Conservation (phyloP, 805 yeast genomes). For the Wickerhamiella domercqiae region DNA sequence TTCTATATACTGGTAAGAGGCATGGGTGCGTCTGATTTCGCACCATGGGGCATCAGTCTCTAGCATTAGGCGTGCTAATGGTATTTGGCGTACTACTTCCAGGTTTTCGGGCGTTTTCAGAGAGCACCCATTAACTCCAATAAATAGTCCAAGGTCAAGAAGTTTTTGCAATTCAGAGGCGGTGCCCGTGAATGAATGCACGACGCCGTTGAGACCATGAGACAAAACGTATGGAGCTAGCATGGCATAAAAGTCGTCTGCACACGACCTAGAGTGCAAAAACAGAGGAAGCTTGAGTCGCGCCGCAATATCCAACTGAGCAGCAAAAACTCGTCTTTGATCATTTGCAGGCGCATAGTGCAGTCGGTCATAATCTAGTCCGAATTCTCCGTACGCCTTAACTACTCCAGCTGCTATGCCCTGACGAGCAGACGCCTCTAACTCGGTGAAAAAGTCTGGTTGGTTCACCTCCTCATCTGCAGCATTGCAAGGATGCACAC, state of each 20-base stretch:
- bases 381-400: conserved; percentile 87
- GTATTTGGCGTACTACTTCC: conserved; percentile 49
- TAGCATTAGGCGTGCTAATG: conserved; percentile 52
- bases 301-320: conserved; percentile 52
- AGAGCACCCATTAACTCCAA: conserved; percentile 91
- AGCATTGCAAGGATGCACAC: conserved; percentile 92
- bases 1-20: conserved; percentile 37
- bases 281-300: conserved; percentile 56
- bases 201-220: conserved; percentile 43
- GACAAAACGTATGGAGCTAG: conserved; percentile 37
- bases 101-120: conserved; percentile 63
- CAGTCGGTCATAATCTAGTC: conserved; percentile 84
- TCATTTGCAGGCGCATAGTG: conserved; percentile 54
- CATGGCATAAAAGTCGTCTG: conserved; percentile 57
- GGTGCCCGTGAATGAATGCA: conserved; percentile 90
- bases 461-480: conserved; percentile 18
- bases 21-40: conserved; percentile 73
- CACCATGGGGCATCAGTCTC: conserved; percentile 99
- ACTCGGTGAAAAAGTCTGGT: conserved; percentile 30
- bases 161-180: conserved; percentile 43
- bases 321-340: conserved; percentile 52
- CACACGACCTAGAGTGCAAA: conserved; percentile 77
- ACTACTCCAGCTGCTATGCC: conserved; percentile 41
- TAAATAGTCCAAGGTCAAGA: conserved; percentile 43
- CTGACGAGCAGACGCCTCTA: conserved; percentile 34